Percentiles rank a stretch among this genome's conserved stretches.
Evolutionary conservation across 2,329 filamentous ascomycete species (phyloP).

Genomic region (Escovopsis sp.): DNA sequence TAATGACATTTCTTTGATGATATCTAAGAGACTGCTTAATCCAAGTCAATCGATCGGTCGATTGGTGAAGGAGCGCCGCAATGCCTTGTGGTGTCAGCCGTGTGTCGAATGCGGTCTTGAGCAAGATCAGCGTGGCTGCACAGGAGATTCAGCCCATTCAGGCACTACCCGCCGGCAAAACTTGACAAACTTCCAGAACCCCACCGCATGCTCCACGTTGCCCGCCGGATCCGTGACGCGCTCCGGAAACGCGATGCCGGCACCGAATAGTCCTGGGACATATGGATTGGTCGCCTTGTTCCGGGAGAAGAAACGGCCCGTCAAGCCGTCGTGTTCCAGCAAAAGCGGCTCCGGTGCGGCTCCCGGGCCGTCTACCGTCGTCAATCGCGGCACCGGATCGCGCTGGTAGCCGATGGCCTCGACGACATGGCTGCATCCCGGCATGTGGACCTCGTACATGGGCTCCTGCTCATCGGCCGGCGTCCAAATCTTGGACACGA

Average conservation of each 20-base stretch:
- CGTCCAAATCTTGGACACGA: conserved; percentile 33
- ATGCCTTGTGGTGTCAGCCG: too few species aligned
- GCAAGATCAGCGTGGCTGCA: too few species aligned
- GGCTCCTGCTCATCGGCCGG: conserved; percentile 25
- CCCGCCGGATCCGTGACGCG: conserved; percentile 44
- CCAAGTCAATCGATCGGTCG: too few species aligned
- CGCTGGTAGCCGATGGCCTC: conserved; percentile 45
- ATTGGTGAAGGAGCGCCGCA: too few species aligned
- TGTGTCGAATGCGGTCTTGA: too few species aligned
- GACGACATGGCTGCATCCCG: conserved; percentile 35
- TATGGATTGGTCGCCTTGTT: conserved; percentile 9
- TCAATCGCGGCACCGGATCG: conserved; percentile 33
- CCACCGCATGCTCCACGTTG: conserved; percentile 47
- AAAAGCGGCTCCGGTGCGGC: conserved; percentile 22
- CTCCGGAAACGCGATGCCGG: conserved; percentile 50
- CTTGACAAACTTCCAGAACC: conserved; percentile 52
- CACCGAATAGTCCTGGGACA: conserved; percentile 42
- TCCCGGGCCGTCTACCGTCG: conserved; percentile 11
- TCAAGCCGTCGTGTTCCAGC: conserved; percentile 28
- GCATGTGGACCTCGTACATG: conserved; percentile 31
- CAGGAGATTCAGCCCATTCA: conserved; percentile 2
- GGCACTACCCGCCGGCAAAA: conserved; percentile 41
- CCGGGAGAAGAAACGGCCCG: conserved; percentile 8
- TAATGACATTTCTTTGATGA: too few species aligned
- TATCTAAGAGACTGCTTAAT: too few species aligned